These are phyloP conservation scores for Gossypium raimondii DNA, from an alignment of 345 rosid genomes.

Conservation along the genomic window DNA sequence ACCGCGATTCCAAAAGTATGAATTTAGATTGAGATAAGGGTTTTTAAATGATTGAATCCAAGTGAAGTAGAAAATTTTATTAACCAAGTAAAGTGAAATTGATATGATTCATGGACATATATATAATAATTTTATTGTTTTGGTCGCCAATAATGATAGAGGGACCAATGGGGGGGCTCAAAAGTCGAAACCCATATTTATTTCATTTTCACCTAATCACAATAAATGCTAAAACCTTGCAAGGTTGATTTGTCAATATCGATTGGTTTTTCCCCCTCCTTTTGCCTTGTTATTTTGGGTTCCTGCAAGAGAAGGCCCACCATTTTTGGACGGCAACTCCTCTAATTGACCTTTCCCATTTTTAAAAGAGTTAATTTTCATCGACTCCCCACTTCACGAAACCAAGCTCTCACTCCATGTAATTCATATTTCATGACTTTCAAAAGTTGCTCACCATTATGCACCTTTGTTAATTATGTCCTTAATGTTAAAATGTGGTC, in stretches of 20 bases:
- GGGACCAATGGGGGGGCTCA: neutral
- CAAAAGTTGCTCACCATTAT: neutral
- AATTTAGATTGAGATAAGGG: too few species aligned
- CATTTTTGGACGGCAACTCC: neutral
- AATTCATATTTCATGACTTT: neutral
- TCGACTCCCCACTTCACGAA: conserved; percentile 12
- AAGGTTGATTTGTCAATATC: conserved; percentile 1
- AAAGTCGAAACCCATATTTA: conserved; percentile 1
- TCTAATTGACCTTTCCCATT: conserved; percentile 14
- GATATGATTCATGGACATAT: neutral
- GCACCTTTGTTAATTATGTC: neutral
- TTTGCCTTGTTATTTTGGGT: neutral
- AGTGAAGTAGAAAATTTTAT: too few species aligned
- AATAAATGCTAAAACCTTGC: neutral
- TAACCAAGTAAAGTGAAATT: too few species aligned
- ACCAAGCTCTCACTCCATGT: neutral
- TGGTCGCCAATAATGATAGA: neutral
- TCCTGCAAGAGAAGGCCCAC: neutral
- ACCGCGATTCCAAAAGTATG: too few species aligned
- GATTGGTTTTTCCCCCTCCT: neutral
- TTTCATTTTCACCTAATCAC: neutral
- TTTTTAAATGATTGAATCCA: too few species aligned
- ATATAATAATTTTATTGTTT: neutral
- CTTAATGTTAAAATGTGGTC: neutral
- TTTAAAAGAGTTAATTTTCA: neutral